phyloP scores from a whole-genome alignment of 495 filamentous ascomycete species.

The Xylaria sp. region DNA sequence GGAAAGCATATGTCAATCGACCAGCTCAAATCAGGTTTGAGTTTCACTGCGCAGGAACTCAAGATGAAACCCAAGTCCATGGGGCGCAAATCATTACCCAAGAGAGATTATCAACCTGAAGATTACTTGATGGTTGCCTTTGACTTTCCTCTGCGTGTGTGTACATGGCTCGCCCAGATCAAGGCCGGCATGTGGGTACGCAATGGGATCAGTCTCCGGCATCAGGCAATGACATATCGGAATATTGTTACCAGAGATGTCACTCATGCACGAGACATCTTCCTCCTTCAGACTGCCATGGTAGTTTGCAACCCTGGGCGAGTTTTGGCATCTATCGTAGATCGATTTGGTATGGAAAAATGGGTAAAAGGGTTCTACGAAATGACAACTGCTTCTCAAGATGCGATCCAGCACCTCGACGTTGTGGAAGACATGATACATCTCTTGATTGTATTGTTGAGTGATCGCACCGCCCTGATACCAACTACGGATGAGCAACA shows the following conservation, averaged over 20 bases:
- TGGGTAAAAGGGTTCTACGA: constrained; percentile 87
- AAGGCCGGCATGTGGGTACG: constrained; percentile 98
- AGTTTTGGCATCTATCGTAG: constrained; percentile 87
- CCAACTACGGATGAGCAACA: constrained; percentile 70
- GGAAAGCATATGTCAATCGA: constrained; percentile 76
- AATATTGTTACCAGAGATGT: constrained; percentile 88
- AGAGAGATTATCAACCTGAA: constrained; percentile 62
- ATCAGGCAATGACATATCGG: constrained; percentile 92
- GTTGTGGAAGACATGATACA: constrained; percentile 96
- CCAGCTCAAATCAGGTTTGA: constrained; percentile 69
- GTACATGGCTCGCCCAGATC: constrained; percentile 97
- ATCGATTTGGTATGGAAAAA: constrained; percentile 86
- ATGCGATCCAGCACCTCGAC: constrained; percentile 86
- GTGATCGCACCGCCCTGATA: constrained; percentile 83
- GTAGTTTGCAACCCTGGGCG: constrained; percentile 84
- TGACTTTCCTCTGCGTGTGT: constrained; percentile 91
- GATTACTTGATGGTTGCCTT: constrained; percentile 88
- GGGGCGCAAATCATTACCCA: constrained; percentile 60
- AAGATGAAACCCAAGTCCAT: constrained; percentile 61
- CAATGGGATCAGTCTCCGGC: constrained; percentile 92
- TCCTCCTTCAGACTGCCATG: constrained; percentile 88
- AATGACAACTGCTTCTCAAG: constrained; percentile 67
- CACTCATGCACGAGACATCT: constrained; percentile 92
- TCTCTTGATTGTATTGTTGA: constrained; percentile 86
- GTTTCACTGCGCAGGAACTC: constrained; percentile 66